Evolutionary conservation across 2,329 filamentous ascomycete genomes (phyloP).

Genomic region (Phialemonium atrogriseum): DNA sequence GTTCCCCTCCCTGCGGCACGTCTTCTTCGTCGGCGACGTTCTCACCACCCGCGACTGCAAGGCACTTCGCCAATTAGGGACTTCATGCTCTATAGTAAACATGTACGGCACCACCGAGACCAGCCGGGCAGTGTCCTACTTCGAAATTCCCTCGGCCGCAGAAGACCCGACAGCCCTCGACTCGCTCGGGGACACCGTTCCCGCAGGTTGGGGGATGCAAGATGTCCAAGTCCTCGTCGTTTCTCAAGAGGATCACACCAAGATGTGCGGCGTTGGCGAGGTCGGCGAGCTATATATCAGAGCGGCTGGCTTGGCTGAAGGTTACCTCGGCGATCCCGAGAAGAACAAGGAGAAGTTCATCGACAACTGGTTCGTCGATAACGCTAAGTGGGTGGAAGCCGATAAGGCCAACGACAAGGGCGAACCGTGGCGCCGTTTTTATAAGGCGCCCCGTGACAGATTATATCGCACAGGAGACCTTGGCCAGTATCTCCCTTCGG

Average conservation of each 20-base stretch:
- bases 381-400: conserved; percentile 56
- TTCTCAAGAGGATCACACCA: conserved; percentile 55
- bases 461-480: conserved; percentile 85
- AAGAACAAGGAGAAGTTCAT: conserved; percentile 66
- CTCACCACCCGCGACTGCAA: conserved; percentile 77
- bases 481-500: conserved; percentile 61
- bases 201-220: conserved; percentile 78
- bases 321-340: conserved; percentile 37
- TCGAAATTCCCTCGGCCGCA: conserved; percentile 60
- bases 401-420: conserved; percentile 45
- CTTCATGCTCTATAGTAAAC: conserved; percentile 69
- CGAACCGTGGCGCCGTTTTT: conserved; percentile 72
- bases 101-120: conserved; percentile 90
- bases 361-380: conserved; percentile 78
- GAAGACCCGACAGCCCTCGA: conserved; percentile 48
- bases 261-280: conserved; percentile 71
- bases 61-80: conserved; percentile 65
- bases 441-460: conserved; percentile 74
- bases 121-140: conserved; percentile 73
- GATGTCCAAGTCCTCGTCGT: conserved; percentile 86
- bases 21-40: conserved; percentile 89
- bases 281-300: conserved; percentile 78
- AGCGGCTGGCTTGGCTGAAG: conserved; percentile 73
- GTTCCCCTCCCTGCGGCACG: conserved; percentile 68
- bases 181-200: conserved; percentile 58